Percentiles rank a stretch among this genome's conserved stretches.
phyloP scores from a whole-genome alignment of 2,329 filamentous ascomycete genomes.

The Didymella exigua region DNA sequence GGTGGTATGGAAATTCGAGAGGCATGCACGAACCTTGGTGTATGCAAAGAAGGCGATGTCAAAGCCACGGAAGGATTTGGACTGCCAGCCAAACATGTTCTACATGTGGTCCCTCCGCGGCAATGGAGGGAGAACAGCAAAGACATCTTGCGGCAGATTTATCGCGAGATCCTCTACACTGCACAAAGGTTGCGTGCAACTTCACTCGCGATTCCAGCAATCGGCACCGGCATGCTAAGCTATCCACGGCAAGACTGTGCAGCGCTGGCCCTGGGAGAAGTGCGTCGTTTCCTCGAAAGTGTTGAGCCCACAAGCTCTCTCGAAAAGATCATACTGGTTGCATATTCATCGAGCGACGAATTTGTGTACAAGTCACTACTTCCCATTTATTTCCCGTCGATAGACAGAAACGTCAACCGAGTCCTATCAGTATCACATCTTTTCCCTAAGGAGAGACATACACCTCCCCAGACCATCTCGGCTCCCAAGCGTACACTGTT shows the following conservation, averaged over 20 bases:
- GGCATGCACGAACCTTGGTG: conserved; percentile 30
- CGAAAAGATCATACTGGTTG: conserved; percentile 40
- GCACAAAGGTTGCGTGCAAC: conserved; percentile 33
- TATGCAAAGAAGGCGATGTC: conserved; percentile 38
- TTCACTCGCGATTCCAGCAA: conserved; percentile 42
- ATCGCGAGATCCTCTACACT: conserved; percentile 34
- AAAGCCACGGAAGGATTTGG: conserved; percentile 33
- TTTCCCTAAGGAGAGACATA: not conserved
- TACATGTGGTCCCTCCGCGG: conserved; percentile 39
- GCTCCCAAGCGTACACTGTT: conserved; percentile 25
- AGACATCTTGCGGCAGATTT: conserved; percentile 35
- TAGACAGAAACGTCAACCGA: conserved; percentile 21
- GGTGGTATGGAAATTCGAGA: conserved; percentile 34
- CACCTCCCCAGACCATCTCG: not conserved
- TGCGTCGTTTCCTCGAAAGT: conserved; percentile 39
- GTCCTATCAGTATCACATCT: conserved; percentile 7
- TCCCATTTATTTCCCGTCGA: conserved; percentile 40
- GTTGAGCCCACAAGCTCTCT: conserved; percentile 24
- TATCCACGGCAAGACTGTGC: conserved; percentile 38
- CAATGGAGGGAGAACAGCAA: conserved; percentile 31
- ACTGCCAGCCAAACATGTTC: conserved; percentile 38
- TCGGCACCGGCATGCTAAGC: conserved; percentile 40
- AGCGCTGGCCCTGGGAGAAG: conserved; percentile 42
- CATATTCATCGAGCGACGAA: conserved; percentile 39
- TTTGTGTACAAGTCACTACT: conserved; percentile 40